phyloP scores from a whole-genome alignment of 495 filamentous ascomycete species.

The Penicillium egyptiacum region DNA sequence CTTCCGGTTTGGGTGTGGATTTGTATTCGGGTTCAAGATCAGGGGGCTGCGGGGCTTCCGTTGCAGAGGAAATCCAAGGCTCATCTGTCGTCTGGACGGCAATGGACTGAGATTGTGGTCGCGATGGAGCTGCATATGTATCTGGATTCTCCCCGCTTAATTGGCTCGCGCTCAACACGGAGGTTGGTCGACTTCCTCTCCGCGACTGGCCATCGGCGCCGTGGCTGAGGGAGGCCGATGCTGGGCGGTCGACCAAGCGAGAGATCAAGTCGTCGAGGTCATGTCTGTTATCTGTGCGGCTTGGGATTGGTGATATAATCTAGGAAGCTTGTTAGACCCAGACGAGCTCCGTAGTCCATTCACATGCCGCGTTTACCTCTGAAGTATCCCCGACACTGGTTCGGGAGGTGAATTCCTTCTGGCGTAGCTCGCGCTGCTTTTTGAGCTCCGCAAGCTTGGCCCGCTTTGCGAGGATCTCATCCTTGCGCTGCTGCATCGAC shows the following conservation, averaged over 20 bases:
- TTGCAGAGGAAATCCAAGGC: constrained; percentile 65
- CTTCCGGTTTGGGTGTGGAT: constrained; percentile 69
- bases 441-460: constrained; percentile 95
- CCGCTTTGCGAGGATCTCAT: constrained; percentile 92
- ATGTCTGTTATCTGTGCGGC: constrained; percentile 66
- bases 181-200: constrained; percentile 78
- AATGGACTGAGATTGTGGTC: constrained; percentile 46
- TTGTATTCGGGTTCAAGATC: constrained; percentile 72
- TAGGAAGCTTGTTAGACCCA: constrained; percentile 34
- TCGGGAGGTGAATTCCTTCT: constrained; percentile 66
- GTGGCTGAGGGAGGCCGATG: constrained; percentile 69
- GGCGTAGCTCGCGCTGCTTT: constrained; percentile 78
- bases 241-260: constrained; percentile 71
- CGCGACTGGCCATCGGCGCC: constrained; percentile 61
- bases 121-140: constrained; percentile 33
- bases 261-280: constrained; percentile 84
- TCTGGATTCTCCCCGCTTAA: constrained; percentile 71
- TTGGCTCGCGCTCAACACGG: constrained; percentile 73
- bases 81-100: constrained; percentile 71
- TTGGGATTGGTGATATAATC: constrained; percentile 67
- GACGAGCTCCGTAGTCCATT: constrained; percentile 20
- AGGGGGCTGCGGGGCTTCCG: constrained; percentile 70
- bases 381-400: constrained; percentile 61
- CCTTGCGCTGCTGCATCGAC: constrained; percentile 79
- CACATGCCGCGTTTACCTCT: constrained; percentile 41